These are phyloP conservation scores for Vachellia collinsii DNA, from an alignment of 306 rosid genomes.

Conservation along the genomic window DNA sequence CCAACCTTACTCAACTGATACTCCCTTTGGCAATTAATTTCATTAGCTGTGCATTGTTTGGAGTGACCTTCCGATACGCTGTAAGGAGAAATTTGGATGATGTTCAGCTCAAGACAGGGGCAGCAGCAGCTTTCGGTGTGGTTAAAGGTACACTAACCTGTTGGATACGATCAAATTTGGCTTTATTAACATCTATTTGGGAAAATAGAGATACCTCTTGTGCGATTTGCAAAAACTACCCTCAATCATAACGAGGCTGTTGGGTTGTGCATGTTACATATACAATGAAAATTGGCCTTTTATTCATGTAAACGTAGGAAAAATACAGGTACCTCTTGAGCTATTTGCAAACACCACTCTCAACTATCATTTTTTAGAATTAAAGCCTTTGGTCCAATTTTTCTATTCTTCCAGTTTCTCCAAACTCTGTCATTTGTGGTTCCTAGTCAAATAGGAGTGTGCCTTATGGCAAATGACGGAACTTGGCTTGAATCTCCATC, in stretches of 20 bases:
- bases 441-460: neutral
- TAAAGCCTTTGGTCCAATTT: neutral
- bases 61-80: slow-evolving; percentile 75
- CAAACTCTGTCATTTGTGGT: neutral
- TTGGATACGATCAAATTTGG: neutral
- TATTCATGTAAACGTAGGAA: neutral
- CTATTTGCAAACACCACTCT: neutral
- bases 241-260: neutral
- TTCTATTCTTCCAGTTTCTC: neutral
- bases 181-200: neutral
- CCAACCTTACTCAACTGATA: slow-evolving; percentile 53
- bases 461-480: neutral
- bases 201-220: neutral
- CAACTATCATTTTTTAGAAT: neutral
- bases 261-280: neutral
- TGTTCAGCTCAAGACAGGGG: slow-evolving; percentile 80
- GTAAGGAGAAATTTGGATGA: slow-evolving; percentile 78
- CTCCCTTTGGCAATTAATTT: slow-evolving; percentile 68
- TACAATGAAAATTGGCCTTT: neutral
- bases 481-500: neutral
- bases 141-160: slow-evolving; percentile 67
- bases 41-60: slow-evolving; percentile 75
- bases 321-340: neutral
- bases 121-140: slow-evolving; percentile 81
- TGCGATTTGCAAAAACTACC: neutral